These are phyloP conservation scores for Yamadazyma sp. DNA, from an alignment of 805 yeast species.

Conservation along the genomic window DNA sequence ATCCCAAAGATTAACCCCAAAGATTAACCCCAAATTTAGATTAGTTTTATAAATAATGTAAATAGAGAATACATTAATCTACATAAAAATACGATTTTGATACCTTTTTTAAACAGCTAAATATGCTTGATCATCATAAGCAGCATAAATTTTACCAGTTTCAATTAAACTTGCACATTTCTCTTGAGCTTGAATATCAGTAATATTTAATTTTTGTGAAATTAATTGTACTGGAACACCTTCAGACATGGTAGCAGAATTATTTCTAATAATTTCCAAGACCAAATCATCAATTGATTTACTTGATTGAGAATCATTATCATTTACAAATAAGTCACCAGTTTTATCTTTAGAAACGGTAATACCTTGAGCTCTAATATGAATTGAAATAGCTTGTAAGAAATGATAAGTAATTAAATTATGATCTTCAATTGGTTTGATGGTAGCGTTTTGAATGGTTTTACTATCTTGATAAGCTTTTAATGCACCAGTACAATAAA, in stretches of 20 bases:
- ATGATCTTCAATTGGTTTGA: constrained; percentile 56
- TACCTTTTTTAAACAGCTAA: constrained; percentile 56
- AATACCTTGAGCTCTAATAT: constrained; percentile 54
- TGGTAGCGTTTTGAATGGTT: constrained; percentile 60
- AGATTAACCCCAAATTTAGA: not conserved
- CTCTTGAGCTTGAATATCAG: constrained; percentile 46
- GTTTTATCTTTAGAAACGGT: constrained; percentile 15
- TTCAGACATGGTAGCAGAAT: constrained; percentile 60
- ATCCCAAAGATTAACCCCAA: not conserved
- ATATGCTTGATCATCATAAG: constrained; percentile 63
- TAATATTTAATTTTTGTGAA: constrained; percentile 51
- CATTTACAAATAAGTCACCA: constrained; percentile 31
- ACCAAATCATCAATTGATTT: constrained; percentile 37
- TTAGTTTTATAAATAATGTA: too few relatives aligned
- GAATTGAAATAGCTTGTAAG: constrained; percentile 58
- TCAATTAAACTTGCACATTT: constrained; percentile 57
- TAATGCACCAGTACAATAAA: constrained; percentile 48
- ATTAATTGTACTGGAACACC: constrained; percentile 71
- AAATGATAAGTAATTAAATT: constrained; percentile 69
- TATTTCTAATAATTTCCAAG: constrained; percentile 45
- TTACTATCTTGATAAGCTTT: constrained; percentile 62
- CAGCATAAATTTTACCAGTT: constrained; percentile 65
- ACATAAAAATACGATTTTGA: too few relatives aligned
- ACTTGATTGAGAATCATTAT: constrained; percentile 15
- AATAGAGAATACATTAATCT: too few relatives aligned